These are phyloP conservation scores for Polytolypa hystricis DNA, from an alignment of 2,329 filamentous ascomycete genomes.

Conservation along the genomic window DNA sequence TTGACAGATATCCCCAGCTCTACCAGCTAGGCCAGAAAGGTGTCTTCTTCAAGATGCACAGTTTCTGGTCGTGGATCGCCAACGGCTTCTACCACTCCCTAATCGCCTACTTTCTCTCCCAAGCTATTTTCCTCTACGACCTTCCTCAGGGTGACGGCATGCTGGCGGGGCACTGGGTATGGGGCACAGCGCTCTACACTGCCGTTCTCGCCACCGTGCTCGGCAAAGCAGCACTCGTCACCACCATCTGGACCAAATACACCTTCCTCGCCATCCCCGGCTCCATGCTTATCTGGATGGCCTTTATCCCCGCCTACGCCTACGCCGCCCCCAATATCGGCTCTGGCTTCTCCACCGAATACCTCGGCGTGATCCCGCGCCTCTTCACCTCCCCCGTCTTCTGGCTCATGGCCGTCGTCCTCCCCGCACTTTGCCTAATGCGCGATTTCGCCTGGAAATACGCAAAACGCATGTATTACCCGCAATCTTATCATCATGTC, in stretches of 20 bases:
- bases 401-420: conserved; percentile 75
- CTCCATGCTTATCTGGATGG: conserved; percentile 82
- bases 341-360: conserved; percentile 68
- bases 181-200: conserved; percentile 91
- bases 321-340: conserved; percentile 71
- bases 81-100: conserved; percentile 96
- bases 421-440: conserved; percentile 71
- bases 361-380: conserved; percentile 68
- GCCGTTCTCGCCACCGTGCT: conserved; percentile 87
- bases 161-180: conserved; percentile 89
- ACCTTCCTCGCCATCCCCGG: conserved; percentile 91
- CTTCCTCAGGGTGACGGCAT: conserved; percentile 67
- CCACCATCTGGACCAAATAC: conserved; percentile 98
- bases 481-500: conserved; percentile 93
- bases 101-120: conserved; percentile 74
- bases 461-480: conserved; percentile 90
- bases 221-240: conserved; percentile 86
- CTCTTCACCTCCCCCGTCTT: conserved; percentile 75
- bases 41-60: conserved; percentile 83
- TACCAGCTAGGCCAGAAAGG: conserved; percentile 91
- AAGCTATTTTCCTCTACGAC: conserved; percentile 73
- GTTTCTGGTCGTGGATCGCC: conserved; percentile 83
- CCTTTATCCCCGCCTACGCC: conserved; percentile 79
- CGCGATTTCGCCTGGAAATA: conserved; percentile 97
- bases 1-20: conserved; percentile 92